Evolutionary conservation across 83 land plant genomes (phyloP).

Genomic region (Diphasiastrum complanatum): DNA sequence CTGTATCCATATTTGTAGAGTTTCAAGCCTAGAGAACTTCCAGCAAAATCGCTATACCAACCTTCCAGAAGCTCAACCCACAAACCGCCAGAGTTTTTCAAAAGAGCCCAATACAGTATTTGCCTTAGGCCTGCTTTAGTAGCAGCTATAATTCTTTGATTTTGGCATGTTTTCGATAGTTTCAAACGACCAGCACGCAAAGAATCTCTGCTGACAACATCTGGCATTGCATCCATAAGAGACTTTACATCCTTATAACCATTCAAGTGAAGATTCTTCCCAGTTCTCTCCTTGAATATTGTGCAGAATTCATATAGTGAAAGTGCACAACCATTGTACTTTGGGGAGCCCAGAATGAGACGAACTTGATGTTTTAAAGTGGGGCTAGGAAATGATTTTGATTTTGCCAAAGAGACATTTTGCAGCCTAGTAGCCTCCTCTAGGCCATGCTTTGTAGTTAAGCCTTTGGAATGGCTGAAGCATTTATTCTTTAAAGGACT

Average conservation of each 20-base stretch:
- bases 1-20: constrained; percentile 31
- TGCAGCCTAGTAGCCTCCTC: too few relatives aligned
- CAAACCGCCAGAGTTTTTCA: constrained; percentile 32
- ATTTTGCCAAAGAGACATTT: background rate
- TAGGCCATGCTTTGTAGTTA: too few relatives aligned
- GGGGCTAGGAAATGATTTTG: background rate
- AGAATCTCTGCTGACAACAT: constrained; percentile 15
- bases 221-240: constrained; percentile 24
- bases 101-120: constrained; percentile 34
- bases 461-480: too few relatives aligned
- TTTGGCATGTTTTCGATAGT: constrained; percentile 15
- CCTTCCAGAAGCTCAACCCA: constrained; percentile 40
- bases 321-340: constrained; percentile 20
- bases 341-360: constrained; percentile 22
- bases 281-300: constrained; percentile 25
- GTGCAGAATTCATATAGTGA: constrained; percentile 14
- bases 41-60: constrained; percentile 37
- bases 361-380: constrained; percentile 26
- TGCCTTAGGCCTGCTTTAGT: constrained; percentile 33
- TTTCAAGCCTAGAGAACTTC: constrained; percentile 17
- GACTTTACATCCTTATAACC: constrained; percentile 15
- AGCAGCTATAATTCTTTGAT: constrained; percentile 27
- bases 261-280: constrained; percentile 5
- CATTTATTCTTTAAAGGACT: too few relatives aligned
- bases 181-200: background rate